A percentile compares a stretch with the other conserved stretches of the same genome.
These are phyloP conservation scores for Medakamo hakoo DNA, from an alignment of 139 green algal genomes.

Conservation along the genomic window DNA sequence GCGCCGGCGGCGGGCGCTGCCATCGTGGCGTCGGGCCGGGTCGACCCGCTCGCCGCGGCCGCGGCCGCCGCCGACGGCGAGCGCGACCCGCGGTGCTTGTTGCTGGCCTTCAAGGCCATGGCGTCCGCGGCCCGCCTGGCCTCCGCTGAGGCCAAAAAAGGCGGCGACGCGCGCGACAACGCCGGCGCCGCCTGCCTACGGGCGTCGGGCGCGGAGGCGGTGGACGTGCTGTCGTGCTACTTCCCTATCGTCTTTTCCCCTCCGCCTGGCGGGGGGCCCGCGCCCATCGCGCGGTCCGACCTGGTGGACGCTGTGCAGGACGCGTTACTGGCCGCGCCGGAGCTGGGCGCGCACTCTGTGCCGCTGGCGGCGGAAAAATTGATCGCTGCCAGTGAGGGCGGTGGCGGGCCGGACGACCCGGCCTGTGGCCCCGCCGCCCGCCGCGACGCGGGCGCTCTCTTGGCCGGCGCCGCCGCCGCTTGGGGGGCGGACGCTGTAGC, in stretches of 20 bases:
- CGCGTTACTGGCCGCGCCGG: constrained; percentile 15
- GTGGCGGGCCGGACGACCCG: neutral
- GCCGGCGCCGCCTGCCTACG: neutral
- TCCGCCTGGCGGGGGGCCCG: constrained; percentile 21
- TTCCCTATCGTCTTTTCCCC: constrained; percentile 82
- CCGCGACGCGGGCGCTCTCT: neutral
- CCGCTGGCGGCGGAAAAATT: constrained; percentile 43
- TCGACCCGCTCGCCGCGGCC: constrained; percentile 8
- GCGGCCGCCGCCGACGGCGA: constrained; percentile 55
- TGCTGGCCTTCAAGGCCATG: constrained; percentile 41
- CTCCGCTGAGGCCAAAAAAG: no score
- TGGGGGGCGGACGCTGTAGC: neutral
- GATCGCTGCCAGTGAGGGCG: constrained; percentile 11
- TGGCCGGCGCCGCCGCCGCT: neutral
- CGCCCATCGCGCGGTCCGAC: constrained; percentile 22
- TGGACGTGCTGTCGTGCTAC: constrained; percentile 73
- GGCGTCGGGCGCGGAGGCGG: constrained; percentile 44
- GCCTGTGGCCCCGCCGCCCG: no score
- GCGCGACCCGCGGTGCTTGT: constrained; percentile 75
- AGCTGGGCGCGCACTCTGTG: constrained; percentile 24
- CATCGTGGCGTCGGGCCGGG: constrained; percentile 1
- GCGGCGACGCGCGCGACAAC: neutral
- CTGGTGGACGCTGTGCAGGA: constrained; percentile 21
- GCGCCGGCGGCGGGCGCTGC: constrained; percentile 1
- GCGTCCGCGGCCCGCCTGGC: neutral